Base-by-base conservation (phyloP, 1,139 yeast species). In the Waltiozyma sp. region DNA sequence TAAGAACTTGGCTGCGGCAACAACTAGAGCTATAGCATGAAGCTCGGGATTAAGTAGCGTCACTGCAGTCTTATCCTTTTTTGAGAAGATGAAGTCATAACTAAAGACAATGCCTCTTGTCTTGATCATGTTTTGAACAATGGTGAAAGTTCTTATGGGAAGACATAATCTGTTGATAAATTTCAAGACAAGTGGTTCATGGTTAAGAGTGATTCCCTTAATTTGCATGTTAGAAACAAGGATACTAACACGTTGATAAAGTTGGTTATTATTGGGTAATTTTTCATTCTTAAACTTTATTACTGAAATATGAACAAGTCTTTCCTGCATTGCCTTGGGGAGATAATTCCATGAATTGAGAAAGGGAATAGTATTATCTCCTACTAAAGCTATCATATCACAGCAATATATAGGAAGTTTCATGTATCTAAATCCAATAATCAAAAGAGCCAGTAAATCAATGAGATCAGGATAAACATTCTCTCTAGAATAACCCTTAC, bases 1-100 rank as follows among this genome's bases (percentile, higher is more conserved):
- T 47, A 40, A 50, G 46, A 57, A 19, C 41, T 51, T 54, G 2
- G 52, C 42, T 1, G 47, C 41, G 2, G 49, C 11, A 6, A 53
- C 39, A 5, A 56, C 35, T 0, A 47, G n/a, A 1, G 46, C 33
- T 2, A 52, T 38, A 3, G 51, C 39, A 11, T 35, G 39, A 0
- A 50, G 38, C 37, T 57, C 60, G 2, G 60, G 57, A 26, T 26
- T 13, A 11, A 10, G 28, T 14, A 5, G 7, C 13, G n/a, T 26
- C 13, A 13, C n/a, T 4, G n/a, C n/a, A 5, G 7, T 4, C 4
- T 10, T 10, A 4, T 7, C 13, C n/a, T 4, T 26, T 26, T 13
- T 26, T 4, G n/a, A 10, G n/a, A 10, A 11, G 7, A 26, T 14
- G 13, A 10, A 26, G 40, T 26, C 18, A 24, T 26, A 37, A 2